phyloP scores from a whole-genome alignment of 495 filamentous ascomycete genomes.

The Daldinia concentrica region DNA sequence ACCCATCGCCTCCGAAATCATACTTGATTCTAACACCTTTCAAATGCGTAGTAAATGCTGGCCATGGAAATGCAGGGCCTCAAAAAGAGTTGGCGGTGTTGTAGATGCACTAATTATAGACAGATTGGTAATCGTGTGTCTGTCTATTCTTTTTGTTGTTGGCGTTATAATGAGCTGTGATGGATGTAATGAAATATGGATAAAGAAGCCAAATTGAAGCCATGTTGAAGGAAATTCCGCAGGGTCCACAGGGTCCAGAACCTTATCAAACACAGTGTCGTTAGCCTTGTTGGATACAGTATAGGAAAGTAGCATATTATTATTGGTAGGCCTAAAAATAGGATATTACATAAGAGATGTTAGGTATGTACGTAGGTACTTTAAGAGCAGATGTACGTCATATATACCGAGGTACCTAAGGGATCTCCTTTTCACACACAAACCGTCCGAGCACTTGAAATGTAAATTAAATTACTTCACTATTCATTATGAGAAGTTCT shows the following conservation, averaged over 20 bases:
- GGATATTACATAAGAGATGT: not conserved
- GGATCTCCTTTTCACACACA: too few species aligned
- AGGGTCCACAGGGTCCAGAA: slow-evolving; percentile 20
- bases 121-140: not conserved
- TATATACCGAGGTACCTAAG: not conserved
- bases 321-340: not conserved
- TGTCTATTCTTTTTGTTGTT: too few species aligned
- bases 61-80: not conserved
- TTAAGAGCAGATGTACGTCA: not conserved
- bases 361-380: too few species aligned
- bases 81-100: not conserved
- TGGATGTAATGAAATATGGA: not conserved
- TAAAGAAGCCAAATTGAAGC: slow-evolving; percentile 25
- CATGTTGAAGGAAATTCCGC: slow-evolving; percentile 8
- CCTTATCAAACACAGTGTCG: slow-evolving; percentile 16
- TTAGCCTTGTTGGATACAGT: slow-evolving; percentile 26
- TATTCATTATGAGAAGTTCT: too few species aligned
- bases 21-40: not conserved
- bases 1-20: slow-evolving; percentile 21
- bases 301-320: not conserved
- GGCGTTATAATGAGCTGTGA: too few species aligned
- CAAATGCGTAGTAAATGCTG: not conserved
- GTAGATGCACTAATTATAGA: not conserved
- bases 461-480: too few species aligned
- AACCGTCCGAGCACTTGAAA: too few species aligned